Evolutionary conservation across 176 grass and related monocot species (phyloP), one percentile per base, ranked within the genome.

Genomic region (Phoenix dactylifera): DNA sequence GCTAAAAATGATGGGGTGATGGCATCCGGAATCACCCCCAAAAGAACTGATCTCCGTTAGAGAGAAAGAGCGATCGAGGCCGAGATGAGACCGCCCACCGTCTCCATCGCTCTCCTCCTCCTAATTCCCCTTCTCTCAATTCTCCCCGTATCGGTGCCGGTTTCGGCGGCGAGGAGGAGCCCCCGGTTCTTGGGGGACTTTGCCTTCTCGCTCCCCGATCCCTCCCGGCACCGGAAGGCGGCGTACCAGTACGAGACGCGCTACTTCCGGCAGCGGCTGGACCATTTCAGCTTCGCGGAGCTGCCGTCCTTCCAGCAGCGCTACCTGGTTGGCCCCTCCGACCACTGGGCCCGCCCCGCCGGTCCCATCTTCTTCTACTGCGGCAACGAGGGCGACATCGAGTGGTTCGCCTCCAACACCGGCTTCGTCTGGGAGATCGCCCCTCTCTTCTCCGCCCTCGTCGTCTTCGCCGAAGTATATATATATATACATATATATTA

Each of bases 361-460:
- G 82, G 78, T 6, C 81, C 92, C 75, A 85, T 96, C 60, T 96
- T 96, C 92, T 96, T 96, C 87, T 96, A 96, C 75, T 90, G 92
- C 62, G 92, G 92, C 65, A 96, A 96, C 68, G 87, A 96, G 85
- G 87, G 92, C 22, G 87, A 88, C 71, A 91, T 97, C 77, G 87
- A 68, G 65, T 91, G 92, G 92, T 97, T 97, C 80, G 80, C 86
- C 24, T 54, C 67, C 77, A 97, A 97, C 83, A 88, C 92, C 51
- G 87, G 92, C 52, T 82, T 97, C 78, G 72, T 90, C 50, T 97
- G 92, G 92, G 92, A 91, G 51, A 80, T 89, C 55, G 92, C 83
- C 60, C 83, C 87, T 7, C 77, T 72, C 65, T 91, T 91, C 83
- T 69, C 79, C 51, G 87, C 92, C 72, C 92, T 97, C 60, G 75